Percentiles rank a stretch among this genome's conserved stretches.
Evolutionary conservation across 495 filamentous ascomycete species (phyloP).

Genomic region (Aspergillus affinis): DNA sequence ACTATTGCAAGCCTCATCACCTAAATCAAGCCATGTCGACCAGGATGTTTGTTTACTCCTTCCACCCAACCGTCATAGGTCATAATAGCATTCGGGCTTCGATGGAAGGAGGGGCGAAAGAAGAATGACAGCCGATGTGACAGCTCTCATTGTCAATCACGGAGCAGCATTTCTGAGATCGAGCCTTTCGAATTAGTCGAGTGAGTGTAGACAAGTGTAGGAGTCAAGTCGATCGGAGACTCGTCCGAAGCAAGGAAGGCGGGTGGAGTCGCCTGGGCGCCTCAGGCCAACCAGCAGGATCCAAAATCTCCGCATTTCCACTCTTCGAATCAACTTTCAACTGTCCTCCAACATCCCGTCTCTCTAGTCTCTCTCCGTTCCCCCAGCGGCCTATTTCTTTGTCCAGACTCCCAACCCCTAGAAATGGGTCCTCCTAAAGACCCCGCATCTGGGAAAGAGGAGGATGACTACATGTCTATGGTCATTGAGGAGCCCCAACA

Average conservation of each 20-base stretch:
- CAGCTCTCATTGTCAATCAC: background rate
- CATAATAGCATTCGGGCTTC: background rate
- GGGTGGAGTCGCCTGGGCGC: background rate
- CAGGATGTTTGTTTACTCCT: background rate
- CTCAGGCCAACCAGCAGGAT: background rate
- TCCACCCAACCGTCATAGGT: background rate
- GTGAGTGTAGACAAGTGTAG: no score
- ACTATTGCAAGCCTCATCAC: background rate
- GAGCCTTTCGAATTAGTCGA: no score
- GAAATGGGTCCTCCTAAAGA: slow-evolving; percentile 8
- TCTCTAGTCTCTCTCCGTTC: background rate
- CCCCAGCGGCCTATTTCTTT: no score
- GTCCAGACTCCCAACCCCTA: background rate
- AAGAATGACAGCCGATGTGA: background rate
- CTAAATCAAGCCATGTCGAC: background rate
- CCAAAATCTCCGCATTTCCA: background rate
- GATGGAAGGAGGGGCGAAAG: background rate
- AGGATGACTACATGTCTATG: slow-evolving; percentile 70
- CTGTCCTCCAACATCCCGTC: background rate
- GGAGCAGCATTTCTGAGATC: background rate
- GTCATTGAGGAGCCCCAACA: slow-evolving; percentile 53
- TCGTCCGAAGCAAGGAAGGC: background rate
- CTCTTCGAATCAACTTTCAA: no score
- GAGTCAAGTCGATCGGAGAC: no score
- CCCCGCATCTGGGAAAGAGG: slow-evolving; percentile 35